Evolutionary conservation across 495 filamentous ascomycete genomes (phyloP).

Genomic region (Filosporella fistucella): DNA sequence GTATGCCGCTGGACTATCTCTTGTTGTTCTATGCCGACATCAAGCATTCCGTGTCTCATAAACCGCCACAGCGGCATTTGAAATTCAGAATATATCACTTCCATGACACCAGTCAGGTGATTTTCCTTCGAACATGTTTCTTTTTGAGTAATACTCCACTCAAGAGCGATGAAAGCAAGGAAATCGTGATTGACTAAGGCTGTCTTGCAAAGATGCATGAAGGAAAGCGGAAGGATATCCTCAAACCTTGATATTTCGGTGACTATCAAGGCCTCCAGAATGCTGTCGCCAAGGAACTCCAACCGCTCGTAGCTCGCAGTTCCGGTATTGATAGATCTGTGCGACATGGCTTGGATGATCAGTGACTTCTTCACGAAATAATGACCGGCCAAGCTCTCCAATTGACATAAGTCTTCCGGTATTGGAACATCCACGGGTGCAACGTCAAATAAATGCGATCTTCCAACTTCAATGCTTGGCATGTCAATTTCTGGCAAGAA

Average conservation of each 20-base stretch:
- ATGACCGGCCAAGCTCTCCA: constrained; percentile 63
- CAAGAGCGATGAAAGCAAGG: constrained; percentile 72
- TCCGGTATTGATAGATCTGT: constrained; percentile 60
- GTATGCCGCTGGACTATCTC: constrained; percentile 41
- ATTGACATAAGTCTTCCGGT: constrained; percentile 10
- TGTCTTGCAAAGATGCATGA: constrained; percentile 69
- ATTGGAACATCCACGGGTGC: constrained; percentile 13
- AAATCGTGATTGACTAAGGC: constrained; percentile 78
- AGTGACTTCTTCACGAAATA: constrained; percentile 63
- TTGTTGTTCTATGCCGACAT: constrained; percentile 38
- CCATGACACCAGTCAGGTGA: background rate
- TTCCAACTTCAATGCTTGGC: constrained; percentile 28
- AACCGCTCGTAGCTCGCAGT: constrained; percentile 65
- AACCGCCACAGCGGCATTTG: constrained; percentile 56
- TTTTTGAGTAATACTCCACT: constrained; percentile 32
- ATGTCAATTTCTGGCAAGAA: constrained; percentile 62
- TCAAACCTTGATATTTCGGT: constrained; percentile 10
- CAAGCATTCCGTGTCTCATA: constrained; percentile 51
- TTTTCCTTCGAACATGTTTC: constrained; percentile 2
- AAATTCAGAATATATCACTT: constrained; percentile 13
- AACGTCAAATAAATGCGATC: constrained; percentile 10
- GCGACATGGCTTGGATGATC: constrained; percentile 80
- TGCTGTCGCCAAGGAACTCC: constrained; percentile 83
- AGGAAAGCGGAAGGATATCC: constrained; percentile 36
- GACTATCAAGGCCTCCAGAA: constrained; percentile 77